Conservation (phyloP, 495 filamentous ascomycete genomes). For the Terfezia claveryi region DNA sequence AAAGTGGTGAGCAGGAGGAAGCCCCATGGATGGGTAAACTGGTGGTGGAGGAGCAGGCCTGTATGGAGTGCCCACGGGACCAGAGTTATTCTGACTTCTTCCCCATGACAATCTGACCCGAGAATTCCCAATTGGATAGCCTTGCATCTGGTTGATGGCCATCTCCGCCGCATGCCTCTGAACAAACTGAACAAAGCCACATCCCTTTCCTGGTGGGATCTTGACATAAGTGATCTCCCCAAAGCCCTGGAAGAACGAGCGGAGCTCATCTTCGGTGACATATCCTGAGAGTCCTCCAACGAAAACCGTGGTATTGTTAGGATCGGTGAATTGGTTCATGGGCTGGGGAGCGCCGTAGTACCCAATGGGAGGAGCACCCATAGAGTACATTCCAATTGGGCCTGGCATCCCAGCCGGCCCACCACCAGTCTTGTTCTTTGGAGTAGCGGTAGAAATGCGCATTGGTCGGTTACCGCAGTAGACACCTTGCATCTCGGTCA, state of each 20-base stretch:
- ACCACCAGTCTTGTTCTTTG: conserved; percentile 63
- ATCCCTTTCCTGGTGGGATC: conserved; percentile 97
- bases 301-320: conserved; percentile 99
- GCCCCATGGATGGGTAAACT: conserved; percentile 66
- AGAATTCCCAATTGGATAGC: conserved; percentile 97
- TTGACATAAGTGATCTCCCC: conserved; percentile 99
- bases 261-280: conserved; percentile 96
- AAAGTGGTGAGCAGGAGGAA: conserved; percentile 53
- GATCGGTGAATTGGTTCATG: conserved; percentile 99
- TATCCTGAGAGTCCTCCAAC: conserved; percentile 95
- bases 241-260: conserved; percentile 99
- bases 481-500: conserved; percentile 96
- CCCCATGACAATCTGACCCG: conserved; percentile 95
- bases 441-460: conserved; percentile 94
- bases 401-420: conserved; percentile 31
- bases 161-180: conserved; percentile 98
- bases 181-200: conserved; percentile 97
- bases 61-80: conserved; percentile 89
- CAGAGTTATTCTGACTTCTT: conserved; percentile 96
- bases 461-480: conserved; percentile 98
- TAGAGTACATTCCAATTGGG: conserved; percentile 33
- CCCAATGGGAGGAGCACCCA: conserved; percentile 58
- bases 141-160: conserved; percentile 99
- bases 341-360: conserved; percentile 73
- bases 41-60: conserved; percentile 84